Conservation (phyloP, 306 rosid species). For the Oxytropis ochrocephala region DNA sequence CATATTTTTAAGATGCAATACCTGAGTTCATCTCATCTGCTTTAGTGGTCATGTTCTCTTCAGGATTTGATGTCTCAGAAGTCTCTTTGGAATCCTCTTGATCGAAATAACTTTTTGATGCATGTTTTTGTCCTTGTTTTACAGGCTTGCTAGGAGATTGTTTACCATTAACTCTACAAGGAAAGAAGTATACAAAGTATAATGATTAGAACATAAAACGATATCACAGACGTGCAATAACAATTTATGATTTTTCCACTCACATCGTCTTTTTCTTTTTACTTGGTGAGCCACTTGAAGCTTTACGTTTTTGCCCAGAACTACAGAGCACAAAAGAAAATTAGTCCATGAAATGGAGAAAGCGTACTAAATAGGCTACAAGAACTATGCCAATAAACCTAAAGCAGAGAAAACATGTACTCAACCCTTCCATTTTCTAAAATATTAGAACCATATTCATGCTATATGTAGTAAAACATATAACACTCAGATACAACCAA, state of each 20-base stretch:
- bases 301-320: slow-evolving; percentile 43
- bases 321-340: slow-evolving; percentile 35
- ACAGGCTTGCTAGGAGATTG: slow-evolving; percentile 49
- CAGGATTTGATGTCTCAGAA: slow-evolving; percentile 53
- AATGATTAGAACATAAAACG: slow-evolving; percentile 1
- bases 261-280: slow-evolving; percentile 50
- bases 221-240: slow-evolving; percentile 8
- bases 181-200: slow-evolving; percentile 16
- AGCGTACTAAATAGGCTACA: neutral
- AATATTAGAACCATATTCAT: neutral
- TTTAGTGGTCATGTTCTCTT: slow-evolving; percentile 31
- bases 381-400: neutral
- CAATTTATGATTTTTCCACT: slow-evolving; percentile 27
- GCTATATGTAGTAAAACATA: neutral
- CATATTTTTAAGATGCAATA: slow-evolving; percentile 25
- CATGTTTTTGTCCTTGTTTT: slow-evolving; percentile 35
- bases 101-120: slow-evolving; percentile 29
- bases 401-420: neutral
- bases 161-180: slow-evolving; percentile 54
- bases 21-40: slow-evolving; percentile 58
- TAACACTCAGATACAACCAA: neutral
- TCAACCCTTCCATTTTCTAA: neutral
- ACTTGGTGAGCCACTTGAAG: slow-evolving; percentile 28
- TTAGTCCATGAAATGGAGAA: slow-evolving; percentile 17
- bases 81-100: slow-evolving; percentile 55